These are phyloP conservation scores for Saccharomycopsis fermentans DNA, from an alignment of 805 yeast species.

Conservation along the genomic window DNA sequence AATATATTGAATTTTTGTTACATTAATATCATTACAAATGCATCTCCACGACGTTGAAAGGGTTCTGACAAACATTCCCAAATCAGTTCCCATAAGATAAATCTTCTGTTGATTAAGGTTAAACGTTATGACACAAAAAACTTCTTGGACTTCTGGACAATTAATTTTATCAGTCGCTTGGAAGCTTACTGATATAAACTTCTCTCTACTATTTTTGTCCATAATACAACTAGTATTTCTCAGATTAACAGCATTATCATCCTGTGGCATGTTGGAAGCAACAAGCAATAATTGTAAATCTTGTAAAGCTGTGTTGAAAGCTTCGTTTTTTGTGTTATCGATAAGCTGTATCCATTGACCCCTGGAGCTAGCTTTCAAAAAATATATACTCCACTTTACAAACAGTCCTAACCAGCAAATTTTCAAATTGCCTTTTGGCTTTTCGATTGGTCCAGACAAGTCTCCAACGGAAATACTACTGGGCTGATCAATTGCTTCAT, in stretches of 20 bases:
- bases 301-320: background rate
- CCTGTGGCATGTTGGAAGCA: background rate
- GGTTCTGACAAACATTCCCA: constrained; percentile 9
- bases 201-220: background rate
- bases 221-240: background rate
- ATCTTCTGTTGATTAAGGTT: background rate
- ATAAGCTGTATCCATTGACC: constrained; percentile 11
- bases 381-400: constrained; percentile 8
- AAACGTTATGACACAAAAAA: constrained; percentile 1
- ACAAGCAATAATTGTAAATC: background rate
- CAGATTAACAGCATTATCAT: background rate
- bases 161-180: background rate
- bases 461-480: background rate
- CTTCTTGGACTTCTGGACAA: background rate
- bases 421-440: background rate
- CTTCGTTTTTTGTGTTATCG: background rate
- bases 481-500: constrained; percentile 4
- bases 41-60: constrained; percentile 8
- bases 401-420: background rate
- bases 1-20: constrained; percentile 7
- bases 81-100: constrained; percentile 7
- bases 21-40: constrained; percentile 4
- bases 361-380: constrained; percentile 1
- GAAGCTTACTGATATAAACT: background rate
- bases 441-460: background rate